These are phyloP conservation scores for Leucogyrophana mollusca DNA, from an alignment of 768 basidiomycete genomes.

Conservation along the genomic window DNA sequence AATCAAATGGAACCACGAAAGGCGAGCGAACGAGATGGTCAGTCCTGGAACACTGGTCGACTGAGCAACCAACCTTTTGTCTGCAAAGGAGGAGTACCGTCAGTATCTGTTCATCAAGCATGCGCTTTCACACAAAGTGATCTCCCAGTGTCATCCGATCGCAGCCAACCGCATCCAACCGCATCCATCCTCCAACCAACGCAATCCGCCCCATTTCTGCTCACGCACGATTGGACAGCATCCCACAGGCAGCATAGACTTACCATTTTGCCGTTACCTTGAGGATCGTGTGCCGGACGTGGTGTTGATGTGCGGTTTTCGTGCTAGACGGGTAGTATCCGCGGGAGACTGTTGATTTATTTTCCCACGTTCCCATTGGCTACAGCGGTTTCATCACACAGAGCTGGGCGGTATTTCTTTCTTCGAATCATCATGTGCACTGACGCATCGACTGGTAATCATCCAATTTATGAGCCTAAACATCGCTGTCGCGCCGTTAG, in stretches of 20 bases:
- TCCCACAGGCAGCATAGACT: conserved; percentile 25
- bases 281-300: conserved; percentile 25
- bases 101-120: conserved; percentile 4
- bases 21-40: conserved; percentile 9
- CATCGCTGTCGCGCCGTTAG: no score
- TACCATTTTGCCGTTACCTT: conserved; percentile 45
- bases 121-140: not conserved
- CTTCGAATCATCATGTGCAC: no score
- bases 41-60: conserved; percentile 4
- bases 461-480: no score
- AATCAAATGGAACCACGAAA: conserved; percentile 16
- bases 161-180: conserved; percentile 31
- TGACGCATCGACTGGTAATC: no score
- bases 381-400: no score
- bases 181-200: conserved; percentile 32
- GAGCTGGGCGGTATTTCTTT: no score
- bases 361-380: no score
- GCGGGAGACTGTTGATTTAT: no score
- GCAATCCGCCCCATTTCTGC: conserved; percentile 19
- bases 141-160: conserved; percentile 7
- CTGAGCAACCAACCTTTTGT: conserved; percentile 73
- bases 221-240: conserved; percentile 3
- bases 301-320: conserved; percentile 5
- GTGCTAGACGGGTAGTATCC: no score
- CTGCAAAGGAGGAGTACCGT: conserved; percentile 39